Conservation (phyloP, 805 yeast genomes). For the Nakazawaea siamensis region DNA sequence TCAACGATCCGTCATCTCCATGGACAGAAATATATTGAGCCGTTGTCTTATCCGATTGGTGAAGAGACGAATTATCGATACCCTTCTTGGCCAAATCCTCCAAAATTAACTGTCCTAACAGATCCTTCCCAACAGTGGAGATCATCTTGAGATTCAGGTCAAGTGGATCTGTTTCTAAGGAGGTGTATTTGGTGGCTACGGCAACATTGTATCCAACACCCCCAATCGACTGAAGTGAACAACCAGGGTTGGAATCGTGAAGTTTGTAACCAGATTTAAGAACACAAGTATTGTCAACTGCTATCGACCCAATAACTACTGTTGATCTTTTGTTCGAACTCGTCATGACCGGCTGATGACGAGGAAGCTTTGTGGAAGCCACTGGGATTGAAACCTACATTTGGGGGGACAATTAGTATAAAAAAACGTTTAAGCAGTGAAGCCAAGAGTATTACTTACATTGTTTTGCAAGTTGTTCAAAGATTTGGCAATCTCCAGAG, state of each 20-base stretch:
- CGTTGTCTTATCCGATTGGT: constrained; percentile 28
- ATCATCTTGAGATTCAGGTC: constrained; percentile 31
- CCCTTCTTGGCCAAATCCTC: constrained; percentile 18
- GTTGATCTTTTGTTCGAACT: constrained; percentile 18
- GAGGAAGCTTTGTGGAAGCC: too few relatives aligned
- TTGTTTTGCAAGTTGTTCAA: constrained; percentile 28
- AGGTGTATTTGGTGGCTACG: constrained; percentile 40
- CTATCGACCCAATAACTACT: constrained; percentile 65
- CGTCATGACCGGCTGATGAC: too few relatives aligned
- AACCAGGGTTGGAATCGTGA: constrained; percentile 72
- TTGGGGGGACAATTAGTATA: too few relatives aligned
- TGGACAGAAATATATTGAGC: constrained; percentile 75
- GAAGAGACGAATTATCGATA: constrained; percentile 32
- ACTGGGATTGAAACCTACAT: too few relatives aligned
- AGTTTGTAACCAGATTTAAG: constrained; percentile 24
- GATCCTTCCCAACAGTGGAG: constrained; percentile 56
- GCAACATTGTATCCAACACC: constrained; percentile 84
- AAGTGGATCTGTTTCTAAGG: constrained; percentile 14
- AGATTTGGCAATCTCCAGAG: constrained; percentile 56
- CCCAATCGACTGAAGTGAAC: constrained; percentile 49
- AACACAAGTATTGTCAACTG: constrained; percentile 61
- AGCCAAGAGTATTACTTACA: constrained; percentile 8
- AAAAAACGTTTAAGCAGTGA: too few relatives aligned
- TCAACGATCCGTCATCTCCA: constrained; percentile 43
- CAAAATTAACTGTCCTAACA: constrained; percentile 36